Evolutionary conservation across 495 filamentous ascomycete species (phyloP), one percentile per base, ranked within the genome.

Genomic region (Schizothecium vesticola): DNA sequence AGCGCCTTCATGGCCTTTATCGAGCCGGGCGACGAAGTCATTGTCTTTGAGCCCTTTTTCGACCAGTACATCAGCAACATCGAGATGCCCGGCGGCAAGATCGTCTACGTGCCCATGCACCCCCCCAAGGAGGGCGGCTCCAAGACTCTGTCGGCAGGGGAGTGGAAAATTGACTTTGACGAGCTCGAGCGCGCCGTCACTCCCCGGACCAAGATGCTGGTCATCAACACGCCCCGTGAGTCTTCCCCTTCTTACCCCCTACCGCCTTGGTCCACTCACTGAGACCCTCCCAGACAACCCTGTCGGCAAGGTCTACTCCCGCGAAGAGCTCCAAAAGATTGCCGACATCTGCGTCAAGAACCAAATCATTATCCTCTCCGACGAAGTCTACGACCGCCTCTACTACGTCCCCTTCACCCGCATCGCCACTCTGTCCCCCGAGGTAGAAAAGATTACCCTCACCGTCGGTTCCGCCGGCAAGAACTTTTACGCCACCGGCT

Each of bases 11-110:
- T 99, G 95, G 95, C 84, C 7, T 98, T 99, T 72, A 89, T 99
- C 67, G 95, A 99, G 79, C 85, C 85, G 0, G 95, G 92, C 5
- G 95, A 99, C 73, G 95, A 99, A 78, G 96, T 97, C 62, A 97
- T 99, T 56, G 87, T 99, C 64, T 97, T 99, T 80, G 95, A 99
- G 82, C 95, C 95, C 8, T 99, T 97, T 82, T 99, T 97, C 75
- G 95, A 99, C 80, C 95, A 99, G 88, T 94, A 97, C 77, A 95
- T 98, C 69, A 90, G 87, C 82, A 98, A 98, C 80, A 97, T 99
- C 64, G 90, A 96, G 76, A 97, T 99, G 96, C 88, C 94, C 10
- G 96, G 96, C 66, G 95, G 94, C 64, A 94, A 88, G 72, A 91
- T 97, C 66, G 91, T 92, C 67, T 99, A 97, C 76, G 94, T 97